phyloP scores from a whole-genome alignment of 768 basidiomycete genomes.

The Pluteus cervinus region DNA sequence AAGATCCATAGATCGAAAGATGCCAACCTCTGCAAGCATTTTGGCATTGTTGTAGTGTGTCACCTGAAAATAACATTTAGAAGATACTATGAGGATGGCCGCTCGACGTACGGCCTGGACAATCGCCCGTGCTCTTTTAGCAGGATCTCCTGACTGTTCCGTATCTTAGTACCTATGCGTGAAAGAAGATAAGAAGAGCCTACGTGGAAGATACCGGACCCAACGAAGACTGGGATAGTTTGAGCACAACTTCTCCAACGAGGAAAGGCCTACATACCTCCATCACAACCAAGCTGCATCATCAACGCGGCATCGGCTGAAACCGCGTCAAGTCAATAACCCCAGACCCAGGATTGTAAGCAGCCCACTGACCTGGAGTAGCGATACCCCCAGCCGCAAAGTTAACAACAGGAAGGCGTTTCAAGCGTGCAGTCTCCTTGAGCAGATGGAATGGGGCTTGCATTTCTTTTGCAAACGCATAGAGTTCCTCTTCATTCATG shows the following conservation, averaged over 20 bases:
- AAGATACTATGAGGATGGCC: conserved; percentile 1
- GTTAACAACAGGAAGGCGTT: conserved; percentile 91
- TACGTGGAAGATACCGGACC: conserved; percentile 94
- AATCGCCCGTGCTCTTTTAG: conserved; percentile 89
- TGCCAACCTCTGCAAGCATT: conserved; percentile 65
- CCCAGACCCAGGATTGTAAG: neutral
- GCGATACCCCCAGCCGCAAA: conserved; percentile 95
- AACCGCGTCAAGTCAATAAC: conserved; percentile 9
- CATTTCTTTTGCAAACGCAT: conserved; percentile 87
- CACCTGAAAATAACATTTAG: conserved; percentile 38
- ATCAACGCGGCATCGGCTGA: conserved; percentile 92
- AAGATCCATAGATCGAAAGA: conserved; percentile 2
- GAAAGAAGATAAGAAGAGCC: conserved; percentile 18
- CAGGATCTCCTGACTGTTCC: conserved; percentile 81
- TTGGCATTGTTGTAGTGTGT: conserved; percentile 96
- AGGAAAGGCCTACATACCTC: conserved; percentile 51
- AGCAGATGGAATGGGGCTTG: conserved; percentile 92
- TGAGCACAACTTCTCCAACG: neutral
- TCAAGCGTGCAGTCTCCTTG: conserved; percentile 92
- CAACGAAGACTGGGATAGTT: conserved; percentile 76
- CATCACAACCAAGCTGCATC: conserved; percentile 98
- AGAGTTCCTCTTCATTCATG: conserved; percentile 95
- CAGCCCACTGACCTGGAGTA: conserved; percentile 61
- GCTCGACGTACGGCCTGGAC: conserved; percentile 75
- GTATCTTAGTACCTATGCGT: neutral